phyloP scores from a whole-genome alignment of 2,329 filamentous ascomycete genomes.

The Aciculosporium take region DNA sequence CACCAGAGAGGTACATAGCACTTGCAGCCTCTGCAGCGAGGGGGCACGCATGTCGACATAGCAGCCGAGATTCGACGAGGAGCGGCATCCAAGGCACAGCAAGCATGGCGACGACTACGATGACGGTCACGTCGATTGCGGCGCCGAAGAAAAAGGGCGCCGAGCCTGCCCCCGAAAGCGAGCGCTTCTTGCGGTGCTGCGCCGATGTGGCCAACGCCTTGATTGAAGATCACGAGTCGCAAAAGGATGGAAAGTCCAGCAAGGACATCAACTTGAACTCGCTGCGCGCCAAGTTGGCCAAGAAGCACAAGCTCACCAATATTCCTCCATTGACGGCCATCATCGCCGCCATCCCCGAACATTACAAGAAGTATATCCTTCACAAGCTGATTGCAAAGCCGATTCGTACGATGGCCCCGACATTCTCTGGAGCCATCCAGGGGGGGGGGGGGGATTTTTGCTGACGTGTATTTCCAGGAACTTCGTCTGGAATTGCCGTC shows the following conservation, averaged over 20 bases:
- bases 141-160: constrained; percentile 56
- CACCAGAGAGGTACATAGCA: not conserved
- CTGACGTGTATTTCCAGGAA: constrained; percentile 40
- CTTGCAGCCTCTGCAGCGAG: no score
- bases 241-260: constrained; percentile 57
- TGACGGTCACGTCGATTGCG: constrained; percentile 46
- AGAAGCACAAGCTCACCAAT: constrained; percentile 79
- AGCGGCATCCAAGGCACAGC: not conserved
- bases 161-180: constrained; percentile 80
- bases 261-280: constrained; percentile 90
- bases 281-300: constrained; percentile 72
- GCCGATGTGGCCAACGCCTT: constrained; percentile 88
- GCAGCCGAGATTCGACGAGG: not conserved
- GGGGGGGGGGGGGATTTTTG: no score
- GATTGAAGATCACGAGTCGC: constrained; percentile 84
- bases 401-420: constrained; percentile 58
- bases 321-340: constrained; percentile 91
- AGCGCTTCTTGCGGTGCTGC: constrained; percentile 85
- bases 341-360: constrained; percentile 95
- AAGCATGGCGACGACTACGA: constrained; percentile 40
- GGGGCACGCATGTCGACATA: not conserved
- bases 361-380: constrained; percentile 98
- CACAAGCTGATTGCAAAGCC: constrained; percentile 95
- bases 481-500: constrained; percentile 91
- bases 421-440: no score